A percentile compares a stretch with the other conserved stretches of the same genome.
Evolutionary conservation across 192 early-diverging fungal genomes (phyloP).

Genomic region (Linnemannia elongata): DNA sequence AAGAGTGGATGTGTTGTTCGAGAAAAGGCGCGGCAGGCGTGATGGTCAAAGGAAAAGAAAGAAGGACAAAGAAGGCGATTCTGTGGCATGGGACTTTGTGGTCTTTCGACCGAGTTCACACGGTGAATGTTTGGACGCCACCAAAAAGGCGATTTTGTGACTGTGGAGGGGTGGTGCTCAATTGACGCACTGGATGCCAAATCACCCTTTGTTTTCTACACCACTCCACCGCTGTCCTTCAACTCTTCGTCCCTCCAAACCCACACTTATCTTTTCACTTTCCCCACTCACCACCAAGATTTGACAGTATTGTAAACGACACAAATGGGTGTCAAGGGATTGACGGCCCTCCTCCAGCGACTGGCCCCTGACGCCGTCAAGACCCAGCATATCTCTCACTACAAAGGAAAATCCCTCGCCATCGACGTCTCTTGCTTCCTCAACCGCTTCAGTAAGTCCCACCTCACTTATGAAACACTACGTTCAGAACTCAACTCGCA

Average conservation of each 20-base stretch:
- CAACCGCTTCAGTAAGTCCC: conserved; percentile 63
- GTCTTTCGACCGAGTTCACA: neutral
- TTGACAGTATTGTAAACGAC: neutral
- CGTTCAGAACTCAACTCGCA: no score
- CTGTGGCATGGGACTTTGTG: neutral
- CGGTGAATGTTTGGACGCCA: conserved; percentile 9
- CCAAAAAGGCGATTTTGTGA: conserved; percentile 4
- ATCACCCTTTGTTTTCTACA: neutral
- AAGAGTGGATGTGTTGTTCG: neutral
- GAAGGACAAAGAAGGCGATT: neutral
- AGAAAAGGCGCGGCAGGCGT: neutral
- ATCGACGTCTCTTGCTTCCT: conserved; percentile 71
- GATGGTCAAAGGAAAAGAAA: neutral
- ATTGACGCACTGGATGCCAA: neutral
- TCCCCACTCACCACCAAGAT: neutral
- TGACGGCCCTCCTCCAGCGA: conserved; percentile 66
- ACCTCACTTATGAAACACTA: no score
- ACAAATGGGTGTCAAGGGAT: conserved; percentile 68
- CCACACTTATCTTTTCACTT: neutral
- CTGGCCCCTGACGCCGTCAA: conserved; percentile 64
- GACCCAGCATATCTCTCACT: conserved; percentile 44
- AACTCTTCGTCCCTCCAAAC: neutral
- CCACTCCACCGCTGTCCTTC: neutral
- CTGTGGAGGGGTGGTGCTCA: neutral
- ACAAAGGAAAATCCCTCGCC: conserved; percentile 61